These are phyloP conservation scores for Solanum medicagineum DNA, from an alignment of 257 asterid species.

Conservation along the genomic window DNA sequence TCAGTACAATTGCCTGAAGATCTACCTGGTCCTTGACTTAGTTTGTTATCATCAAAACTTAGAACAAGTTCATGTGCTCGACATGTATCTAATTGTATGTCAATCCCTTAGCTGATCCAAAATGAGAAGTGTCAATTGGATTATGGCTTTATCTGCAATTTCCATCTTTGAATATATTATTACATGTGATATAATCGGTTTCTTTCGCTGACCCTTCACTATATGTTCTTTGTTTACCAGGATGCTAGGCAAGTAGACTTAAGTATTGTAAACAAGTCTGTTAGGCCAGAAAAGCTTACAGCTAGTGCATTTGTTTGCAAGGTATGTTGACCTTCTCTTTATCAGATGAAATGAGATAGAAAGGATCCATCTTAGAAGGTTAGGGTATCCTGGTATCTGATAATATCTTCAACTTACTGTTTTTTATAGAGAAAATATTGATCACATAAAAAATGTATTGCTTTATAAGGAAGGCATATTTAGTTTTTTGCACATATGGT, in stretches of 20 bases:
- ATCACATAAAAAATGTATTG: not conserved
- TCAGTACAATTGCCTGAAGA: too few species aligned
- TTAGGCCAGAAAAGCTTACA: conserved; percentile 34
- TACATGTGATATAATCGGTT: not conserved
- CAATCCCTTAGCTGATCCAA: not conserved
- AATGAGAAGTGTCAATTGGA: not conserved
- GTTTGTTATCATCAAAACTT: too few species aligned
- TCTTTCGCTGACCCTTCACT: not conserved
- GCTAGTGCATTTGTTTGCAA: conserved; percentile 48
- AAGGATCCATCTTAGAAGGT: not conserved
- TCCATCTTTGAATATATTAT: not conserved
- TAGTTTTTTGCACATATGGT: not conserved
- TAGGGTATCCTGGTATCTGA: not conserved
- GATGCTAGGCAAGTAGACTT: conserved; percentile 20
- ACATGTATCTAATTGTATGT: not conserved
- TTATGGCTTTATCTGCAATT: not conserved
- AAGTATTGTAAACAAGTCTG: conserved; percentile 15
- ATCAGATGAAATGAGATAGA: not conserved
- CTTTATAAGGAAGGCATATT: not conserved
- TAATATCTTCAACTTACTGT: not conserved
- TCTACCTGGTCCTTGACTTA: too few species aligned
- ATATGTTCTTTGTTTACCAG: conserved; percentile 5
- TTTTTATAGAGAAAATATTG: not conserved
- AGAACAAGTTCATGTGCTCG: too few species aligned
- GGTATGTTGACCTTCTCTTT: conserved; percentile 26